A percentile compares a stretch with the other conserved stretches of the same genome.
These are phyloP conservation scores for Apophysomyces elegans DNA, from an alignment of 371 early-diverging fungal genomes.

Conservation along the genomic window DNA sequence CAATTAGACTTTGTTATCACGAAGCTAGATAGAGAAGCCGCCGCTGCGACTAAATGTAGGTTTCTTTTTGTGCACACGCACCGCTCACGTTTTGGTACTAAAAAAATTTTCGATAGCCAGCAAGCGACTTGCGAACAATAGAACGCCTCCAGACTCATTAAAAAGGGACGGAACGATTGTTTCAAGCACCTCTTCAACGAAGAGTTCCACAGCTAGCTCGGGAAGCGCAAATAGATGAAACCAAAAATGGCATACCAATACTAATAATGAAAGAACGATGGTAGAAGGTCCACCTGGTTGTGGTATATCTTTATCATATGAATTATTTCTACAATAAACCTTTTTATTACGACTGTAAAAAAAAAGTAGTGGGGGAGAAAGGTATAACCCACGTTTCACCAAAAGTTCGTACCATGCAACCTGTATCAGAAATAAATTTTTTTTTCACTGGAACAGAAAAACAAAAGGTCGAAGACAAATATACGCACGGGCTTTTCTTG, in stretches of 20 bases:
- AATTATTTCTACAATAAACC: too few species aligned
- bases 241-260: too few species aligned
- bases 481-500: too few species aligned
- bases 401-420: too few species aligned
- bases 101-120: not conserved
- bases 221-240: not conserved
- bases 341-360: too few species aligned
- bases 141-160: conserved; percentile 3
- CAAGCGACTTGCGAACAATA: not conserved
- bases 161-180: conserved; percentile 1
- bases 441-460: too few species aligned
- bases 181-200: not conserved
- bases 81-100: not conserved
- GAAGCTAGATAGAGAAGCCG: conserved; percentile 13
- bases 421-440: too few species aligned
- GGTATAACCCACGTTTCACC: too few species aligned
- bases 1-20: conserved; percentile 25
- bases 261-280: not conserved
- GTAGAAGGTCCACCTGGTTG: too few species aligned
- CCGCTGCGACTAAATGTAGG: conserved; percentile 9
- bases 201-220: not conserved
- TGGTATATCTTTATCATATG: too few species aligned
- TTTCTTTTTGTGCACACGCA: not conserved
- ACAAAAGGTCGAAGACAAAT: too few species aligned
- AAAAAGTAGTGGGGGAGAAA: too few species aligned